These are phyloP conservation scores for Epithemia pelagica DNA, from an alignment of 108 stramenopile genomes.

Conservation along the genomic window DNA sequence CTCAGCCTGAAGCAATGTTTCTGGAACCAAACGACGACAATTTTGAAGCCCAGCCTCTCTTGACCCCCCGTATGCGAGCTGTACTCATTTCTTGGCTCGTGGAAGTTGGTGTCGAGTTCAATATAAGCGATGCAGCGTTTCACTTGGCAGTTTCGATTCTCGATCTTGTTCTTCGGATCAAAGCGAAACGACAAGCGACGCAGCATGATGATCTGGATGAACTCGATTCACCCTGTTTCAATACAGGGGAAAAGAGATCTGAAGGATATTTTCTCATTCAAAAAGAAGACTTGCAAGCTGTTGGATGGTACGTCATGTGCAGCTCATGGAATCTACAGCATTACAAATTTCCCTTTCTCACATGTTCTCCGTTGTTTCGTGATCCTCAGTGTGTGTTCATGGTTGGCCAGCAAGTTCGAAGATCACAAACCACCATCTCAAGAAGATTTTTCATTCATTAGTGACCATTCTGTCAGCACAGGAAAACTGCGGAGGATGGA, in stretches of 20 bases:
- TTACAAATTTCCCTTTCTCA: too few relatives aligned
- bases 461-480: slow-evolving; percentile 52
- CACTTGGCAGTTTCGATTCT: slow-evolving; percentile 64
- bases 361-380: slow-evolving; percentile 3
- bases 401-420: slow-evolving; percentile 75
- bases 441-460: slow-evolving; percentile 65
- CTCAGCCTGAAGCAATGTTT: background rate
- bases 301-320: slow-evolving; percentile 62
- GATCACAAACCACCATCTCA: slow-evolving; percentile 41
- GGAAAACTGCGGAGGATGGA: slow-evolving; percentile 66
- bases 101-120: slow-evolving; percentile 76
- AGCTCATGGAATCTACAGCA: too few relatives aligned
- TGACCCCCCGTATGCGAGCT: slow-evolving; percentile 71
- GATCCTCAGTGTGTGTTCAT: slow-evolving; percentile 66
- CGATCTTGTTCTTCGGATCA: slow-evolving; percentile 59
- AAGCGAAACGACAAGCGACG: slow-evolving; percentile 3
- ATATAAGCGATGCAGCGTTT: slow-evolving; percentile 46
- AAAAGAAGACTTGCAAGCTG: slow-evolving; percentile 37
- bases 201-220: slow-evolving; percentile 2
- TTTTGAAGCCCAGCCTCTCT: slow-evolving; percentile 28
- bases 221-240: too few relatives aligned
- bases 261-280: background rate
- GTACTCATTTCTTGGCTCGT: slow-evolving; percentile 88
- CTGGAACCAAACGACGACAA: background rate
- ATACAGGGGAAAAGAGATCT: too few relatives aligned